A percentile compares a stretch with the other conserved stretches of the same genome.
These are phyloP conservation scores for Pseudogymnoascus sp. DNA, from an alignment of 2,329 filamentous ascomycete genomes.

Conservation along the genomic window DNA sequence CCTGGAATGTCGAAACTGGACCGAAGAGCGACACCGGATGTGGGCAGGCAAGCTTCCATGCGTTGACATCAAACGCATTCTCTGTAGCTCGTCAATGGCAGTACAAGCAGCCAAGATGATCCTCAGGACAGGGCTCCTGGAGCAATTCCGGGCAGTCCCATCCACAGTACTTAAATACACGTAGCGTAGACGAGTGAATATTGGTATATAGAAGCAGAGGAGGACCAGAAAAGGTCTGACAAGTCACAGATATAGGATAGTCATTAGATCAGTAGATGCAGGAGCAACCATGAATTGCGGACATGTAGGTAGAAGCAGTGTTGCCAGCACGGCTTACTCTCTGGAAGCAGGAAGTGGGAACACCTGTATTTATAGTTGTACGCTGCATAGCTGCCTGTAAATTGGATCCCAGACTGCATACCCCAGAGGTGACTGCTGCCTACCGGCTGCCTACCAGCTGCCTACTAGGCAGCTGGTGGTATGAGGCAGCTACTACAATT, in stretches of 20 bases:
- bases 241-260: conserved; percentile 25
- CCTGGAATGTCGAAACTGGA: no score
- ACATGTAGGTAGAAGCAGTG: no score
- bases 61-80: conserved; percentile 28
- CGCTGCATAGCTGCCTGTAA: conserved; percentile 17
- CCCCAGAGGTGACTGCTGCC: no score
- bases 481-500: no score
- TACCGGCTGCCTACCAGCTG: no score
- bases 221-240: conserved; percentile 16
- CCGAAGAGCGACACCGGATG: no score
- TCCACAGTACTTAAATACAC: conserved; percentile 13
- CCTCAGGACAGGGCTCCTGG: conserved; percentile 26
- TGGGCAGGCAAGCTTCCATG: no score
- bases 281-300: no score
- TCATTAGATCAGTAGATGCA: no score
- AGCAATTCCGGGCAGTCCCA: conserved; percentile 25
- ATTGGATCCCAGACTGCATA: no score
- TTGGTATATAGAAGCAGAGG: conserved; percentile 25
- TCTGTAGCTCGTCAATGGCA: conserved; percentile 28
- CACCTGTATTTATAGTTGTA: conserved; percentile 20
- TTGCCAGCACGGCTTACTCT: no score
- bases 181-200: conserved; percentile 21
- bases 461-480: no score
- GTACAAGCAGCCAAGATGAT: conserved; percentile 31
- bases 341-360: conserved; percentile 15